A percentile compares a stretch with the other conserved stretches of the same genome.
Evolutionary conservation across 2,329 filamentous ascomycete genomes (phyloP).

Genomic region (Pseudohalonectria lignicola): DNA sequence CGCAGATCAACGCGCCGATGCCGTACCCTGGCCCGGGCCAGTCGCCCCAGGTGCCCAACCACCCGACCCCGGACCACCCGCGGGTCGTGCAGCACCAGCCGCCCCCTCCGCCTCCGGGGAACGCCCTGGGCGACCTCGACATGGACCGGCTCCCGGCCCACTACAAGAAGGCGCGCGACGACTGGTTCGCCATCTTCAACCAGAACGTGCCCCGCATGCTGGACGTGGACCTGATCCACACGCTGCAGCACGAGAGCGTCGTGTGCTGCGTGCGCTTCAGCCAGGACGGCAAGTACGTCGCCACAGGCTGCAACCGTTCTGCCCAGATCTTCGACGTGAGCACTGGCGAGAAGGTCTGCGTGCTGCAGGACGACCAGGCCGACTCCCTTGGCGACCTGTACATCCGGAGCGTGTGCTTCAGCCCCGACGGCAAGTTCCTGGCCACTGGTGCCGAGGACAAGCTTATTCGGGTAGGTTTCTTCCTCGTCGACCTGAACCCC

Average conservation of each 20-base stretch:
- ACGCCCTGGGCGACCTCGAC: conserved; percentile 74
- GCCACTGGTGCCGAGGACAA: conserved; percentile 97
- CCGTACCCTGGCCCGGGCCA: conserved; percentile 74
- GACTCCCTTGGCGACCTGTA: conserved; percentile 89
- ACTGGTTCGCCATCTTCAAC: conserved; percentile 98
- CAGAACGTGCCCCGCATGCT: conserved; percentile 78
- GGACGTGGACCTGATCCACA: conserved; percentile 91
- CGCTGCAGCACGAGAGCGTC: conserved; percentile 85
- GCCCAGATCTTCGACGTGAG: conserved; percentile 97
- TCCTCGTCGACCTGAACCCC: too few species aligned
- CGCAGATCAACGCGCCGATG: conserved; percentile 80
- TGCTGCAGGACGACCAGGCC: conserved; percentile 79
- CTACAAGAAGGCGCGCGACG: conserved; percentile 77
- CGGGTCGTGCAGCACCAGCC: conserved; percentile 34
- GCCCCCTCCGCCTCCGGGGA: conserved; percentile 38
- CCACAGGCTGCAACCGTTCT: conserved; percentile 95
- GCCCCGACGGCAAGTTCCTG: conserved; percentile 85
- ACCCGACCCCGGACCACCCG: conserved; percentile 63
- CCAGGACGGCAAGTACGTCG: conserved; percentile 87
- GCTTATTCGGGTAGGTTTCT: conserved; percentile 67
- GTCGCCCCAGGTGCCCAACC: conserved; percentile 72
- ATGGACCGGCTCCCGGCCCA: conserved; percentile 74
- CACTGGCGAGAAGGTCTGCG: conserved; percentile 76
- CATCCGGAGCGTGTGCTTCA: conserved; percentile 97
- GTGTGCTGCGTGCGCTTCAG: conserved; percentile 98